Conservation (phyloP, 148 eudicot species). For the Vaccinium myrtillus region DNA sequence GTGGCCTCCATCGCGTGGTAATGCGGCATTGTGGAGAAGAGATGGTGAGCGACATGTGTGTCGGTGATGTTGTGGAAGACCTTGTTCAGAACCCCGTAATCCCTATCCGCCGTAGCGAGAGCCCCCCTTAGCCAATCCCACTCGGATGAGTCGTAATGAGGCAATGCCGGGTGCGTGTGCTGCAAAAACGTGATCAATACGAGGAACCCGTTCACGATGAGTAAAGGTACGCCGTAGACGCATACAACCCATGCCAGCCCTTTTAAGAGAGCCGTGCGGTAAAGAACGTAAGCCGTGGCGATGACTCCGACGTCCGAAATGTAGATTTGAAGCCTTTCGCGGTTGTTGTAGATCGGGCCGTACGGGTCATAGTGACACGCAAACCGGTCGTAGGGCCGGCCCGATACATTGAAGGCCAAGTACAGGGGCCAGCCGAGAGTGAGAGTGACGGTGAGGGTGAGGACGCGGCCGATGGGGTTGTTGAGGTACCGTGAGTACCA, state of each 20-base stretch:
- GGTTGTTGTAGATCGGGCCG: conserved; percentile 43
- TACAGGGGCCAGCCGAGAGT: conserved; percentile 62
- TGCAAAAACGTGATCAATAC: conserved; percentile 55
- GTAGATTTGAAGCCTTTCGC: conserved; percentile 44
- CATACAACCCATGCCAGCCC: conserved; percentile 44
- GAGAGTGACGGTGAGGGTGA: conserved; percentile 36
- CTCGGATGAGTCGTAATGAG: conserved; percentile 52
- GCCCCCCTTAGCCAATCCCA: conserved; percentile 70
- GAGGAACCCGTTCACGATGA: conserved; percentile 46
- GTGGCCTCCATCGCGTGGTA: conserved; percentile 66
- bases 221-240: conserved; percentile 38
- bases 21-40: conserved; percentile 59
- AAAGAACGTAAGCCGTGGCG: conserved; percentile 22
- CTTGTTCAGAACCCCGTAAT: conserved; percentile 54
- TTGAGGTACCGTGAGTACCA: conserved; percentile 50
- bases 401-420: conserved; percentile 49
- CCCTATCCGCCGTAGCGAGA: conserved; percentile 50
- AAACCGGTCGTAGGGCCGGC: conserved; percentile 47
- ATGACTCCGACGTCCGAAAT: conserved; percentile 42
- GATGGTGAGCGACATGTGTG: conserved; percentile 58
- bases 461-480: conserved; percentile 38
- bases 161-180: conserved; percentile 57
- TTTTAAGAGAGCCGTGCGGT: conserved; percentile 22
- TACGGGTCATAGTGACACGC: conserved; percentile 52
- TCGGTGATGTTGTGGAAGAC: conserved; percentile 59